Evolutionary conservation across 169 alveolate genomes (phyloP).

Genomic region (Cardiosporidium cionae): DNA sequence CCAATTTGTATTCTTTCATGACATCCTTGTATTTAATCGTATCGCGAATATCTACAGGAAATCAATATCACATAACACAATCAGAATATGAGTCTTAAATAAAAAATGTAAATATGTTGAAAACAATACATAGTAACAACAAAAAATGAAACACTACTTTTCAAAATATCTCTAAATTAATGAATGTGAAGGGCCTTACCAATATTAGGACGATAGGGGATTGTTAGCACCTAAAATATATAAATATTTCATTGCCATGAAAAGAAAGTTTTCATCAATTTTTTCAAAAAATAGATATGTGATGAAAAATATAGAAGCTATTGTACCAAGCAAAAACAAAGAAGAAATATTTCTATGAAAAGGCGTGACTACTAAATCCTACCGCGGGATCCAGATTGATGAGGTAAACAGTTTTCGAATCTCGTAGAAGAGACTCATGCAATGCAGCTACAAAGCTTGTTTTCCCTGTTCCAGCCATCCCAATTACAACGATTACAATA

Average conservation of each 20-base stretch:
- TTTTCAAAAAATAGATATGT: no score
- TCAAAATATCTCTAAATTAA: no score
- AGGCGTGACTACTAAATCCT: constrained; percentile 9
- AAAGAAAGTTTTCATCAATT: background rate
- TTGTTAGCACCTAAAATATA: background rate
- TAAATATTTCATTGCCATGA: no score
- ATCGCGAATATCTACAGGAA: constrained; percentile 88
- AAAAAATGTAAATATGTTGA: no score
- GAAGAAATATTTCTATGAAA: constrained; percentile 15
- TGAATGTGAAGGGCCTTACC: no score
- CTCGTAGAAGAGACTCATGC: background rate
- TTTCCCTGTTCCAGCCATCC: constrained; percentile 51
- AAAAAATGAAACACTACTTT: no score
- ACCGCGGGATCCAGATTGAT: constrained; percentile 98
- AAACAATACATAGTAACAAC: no score
- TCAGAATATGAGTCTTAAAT: no score
- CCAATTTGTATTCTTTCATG: constrained; percentile 86
- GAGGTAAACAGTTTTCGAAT: constrained; percentile 76
- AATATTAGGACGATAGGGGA: background rate
- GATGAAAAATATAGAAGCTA: no score
- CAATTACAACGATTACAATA: background rate
- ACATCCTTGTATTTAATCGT: constrained; percentile 89
- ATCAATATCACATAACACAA: no score
- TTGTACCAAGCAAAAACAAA: constrained; percentile 32
- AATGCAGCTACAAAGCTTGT: constrained; percentile 20